Conservation (phyloP, 805 yeast genomes). For the Schwanniomyces yamadae region DNA sequence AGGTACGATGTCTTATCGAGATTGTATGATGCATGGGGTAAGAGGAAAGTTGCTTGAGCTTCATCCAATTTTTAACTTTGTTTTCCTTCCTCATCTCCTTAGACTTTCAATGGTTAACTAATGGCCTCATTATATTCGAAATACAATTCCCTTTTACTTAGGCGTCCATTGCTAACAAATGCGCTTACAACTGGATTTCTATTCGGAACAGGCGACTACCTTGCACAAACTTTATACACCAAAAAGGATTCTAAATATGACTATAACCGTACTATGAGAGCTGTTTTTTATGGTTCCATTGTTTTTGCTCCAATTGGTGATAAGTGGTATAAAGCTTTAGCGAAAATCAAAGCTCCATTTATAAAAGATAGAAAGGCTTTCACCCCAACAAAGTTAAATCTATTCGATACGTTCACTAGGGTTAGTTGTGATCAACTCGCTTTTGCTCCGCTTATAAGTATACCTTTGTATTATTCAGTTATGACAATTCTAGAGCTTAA, state of each 20-base stretch:
- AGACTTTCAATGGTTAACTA: too few species aligned
- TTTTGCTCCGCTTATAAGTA: conserved; percentile 73
- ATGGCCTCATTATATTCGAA: conserved; percentile 19
- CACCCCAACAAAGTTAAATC: conserved; percentile 3
- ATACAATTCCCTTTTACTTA: conserved; percentile 24
- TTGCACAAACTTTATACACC: conserved; percentile 63
- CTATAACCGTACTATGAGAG: conserved; percentile 55
- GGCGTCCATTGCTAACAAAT: conserved; percentile 46
- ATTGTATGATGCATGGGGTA: too few species aligned
- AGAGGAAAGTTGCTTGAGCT: too few species aligned
- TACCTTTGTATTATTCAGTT: conserved; percentile 67
- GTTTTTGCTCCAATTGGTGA: conserved; percentile 76
- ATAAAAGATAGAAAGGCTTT: neutral
- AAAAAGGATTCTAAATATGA: conserved; percentile 41
- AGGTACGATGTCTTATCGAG: too few species aligned
- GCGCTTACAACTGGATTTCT: conserved; percentile 49
- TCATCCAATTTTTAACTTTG: too few species aligned
- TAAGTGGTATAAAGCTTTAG: conserved; percentile 62
- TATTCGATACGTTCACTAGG: conserved; percentile 30
- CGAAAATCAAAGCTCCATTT: conserved; percentile 39
- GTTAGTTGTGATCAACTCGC: conserved; percentile 69
- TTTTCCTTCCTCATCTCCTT: too few species aligned
- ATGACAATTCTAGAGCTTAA: conserved; percentile 63
- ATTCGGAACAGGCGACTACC: conserved; percentile 72
- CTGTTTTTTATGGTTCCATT: conserved; percentile 67